A percentile compares a stretch with the other conserved stretches of the same genome.
Conservation (phyloP, 2,329 filamentous ascomycete species). For the Fusarium nygamai region DNA sequence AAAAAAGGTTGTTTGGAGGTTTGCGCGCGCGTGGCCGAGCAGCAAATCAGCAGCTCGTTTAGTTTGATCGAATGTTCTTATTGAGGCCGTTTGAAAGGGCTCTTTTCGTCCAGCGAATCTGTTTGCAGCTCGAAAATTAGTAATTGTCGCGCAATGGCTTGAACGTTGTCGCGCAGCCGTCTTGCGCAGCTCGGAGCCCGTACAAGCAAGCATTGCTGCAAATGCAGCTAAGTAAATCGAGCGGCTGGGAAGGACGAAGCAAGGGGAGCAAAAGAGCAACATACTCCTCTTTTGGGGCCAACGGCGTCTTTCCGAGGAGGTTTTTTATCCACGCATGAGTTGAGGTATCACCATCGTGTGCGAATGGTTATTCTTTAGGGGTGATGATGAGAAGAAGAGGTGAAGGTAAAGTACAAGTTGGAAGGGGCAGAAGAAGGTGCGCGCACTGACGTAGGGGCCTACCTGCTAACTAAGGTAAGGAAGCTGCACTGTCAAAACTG, state of each 20-base stretch:
- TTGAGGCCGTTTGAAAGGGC: not conserved
- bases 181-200: constrained; percentile 21
- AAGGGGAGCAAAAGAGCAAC: constrained; percentile 32
- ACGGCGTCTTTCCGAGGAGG: constrained; percentile 28
- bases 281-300: constrained; percentile 38
- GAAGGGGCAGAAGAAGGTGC: not conserved
- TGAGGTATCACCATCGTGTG: constrained; percentile 28
- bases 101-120: constrained; percentile 11
- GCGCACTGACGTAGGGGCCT: constrained; percentile 19
- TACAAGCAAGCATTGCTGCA: constrained; percentile 13
- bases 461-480: not conserved
- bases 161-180: constrained; percentile 25
- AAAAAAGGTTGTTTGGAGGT: not conserved
- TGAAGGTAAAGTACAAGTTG: constrained; percentile 1
- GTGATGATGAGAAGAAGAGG: constrained; percentile 4
- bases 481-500: constrained; percentile 5
- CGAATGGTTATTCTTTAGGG: not conserved
- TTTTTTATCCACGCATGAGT: constrained; percentile 20
- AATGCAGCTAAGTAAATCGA: constrained; percentile 19
- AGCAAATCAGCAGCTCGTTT: not conserved
- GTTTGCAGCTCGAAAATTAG: constrained; percentile 3
- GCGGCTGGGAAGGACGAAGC: constrained; percentile 26
- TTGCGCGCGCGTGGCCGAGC: constrained; percentile 10
- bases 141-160: constrained; percentile 16
- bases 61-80: not conserved